These are phyloP conservation scores for Fistulinella staudtii DNA, from an alignment of 1,284 basidiomycete species.

Conservation along the genomic window DNA sequence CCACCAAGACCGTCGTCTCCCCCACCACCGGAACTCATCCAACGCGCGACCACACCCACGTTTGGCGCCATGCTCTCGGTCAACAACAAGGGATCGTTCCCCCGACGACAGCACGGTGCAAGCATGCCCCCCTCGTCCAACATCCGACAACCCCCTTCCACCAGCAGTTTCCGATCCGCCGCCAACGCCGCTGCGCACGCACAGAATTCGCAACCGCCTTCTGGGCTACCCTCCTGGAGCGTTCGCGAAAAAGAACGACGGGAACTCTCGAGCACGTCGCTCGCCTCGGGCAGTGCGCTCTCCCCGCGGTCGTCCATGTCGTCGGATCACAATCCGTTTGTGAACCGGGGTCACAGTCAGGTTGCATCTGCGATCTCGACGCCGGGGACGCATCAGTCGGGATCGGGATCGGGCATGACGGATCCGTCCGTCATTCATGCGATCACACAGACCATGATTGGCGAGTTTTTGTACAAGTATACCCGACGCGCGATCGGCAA, in stretches of 20 bases:
- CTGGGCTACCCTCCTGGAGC: slow-evolving; percentile 41
- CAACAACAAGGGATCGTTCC: slow-evolving; percentile 46
- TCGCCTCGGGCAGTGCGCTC: slow-evolving; percentile 59
- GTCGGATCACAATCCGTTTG: slow-evolving; percentile 58
- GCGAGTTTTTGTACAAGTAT: slow-evolving; percentile 98
- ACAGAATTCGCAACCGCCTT: slow-evolving; percentile 40
- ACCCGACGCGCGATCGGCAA: slow-evolving; percentile 89
- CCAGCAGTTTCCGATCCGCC: slow-evolving; percentile 75
- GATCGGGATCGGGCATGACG: slow-evolving; percentile 57
- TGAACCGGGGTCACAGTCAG: slow-evolving; percentile 36
- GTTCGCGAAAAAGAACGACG: slow-evolving; percentile 48
- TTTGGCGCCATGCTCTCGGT: slow-evolving; percentile 62
- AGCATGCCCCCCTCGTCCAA: slow-evolving; percentile 67
- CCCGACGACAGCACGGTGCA: slow-evolving; percentile 54
- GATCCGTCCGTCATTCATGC: slow-evolving; percentile 90
- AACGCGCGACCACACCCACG: slow-evolving; percentile 81
- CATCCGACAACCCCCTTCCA: slow-evolving; percentile 71
- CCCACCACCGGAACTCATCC: slow-evolving; percentile 82
- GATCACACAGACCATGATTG: slow-evolving; percentile 99
- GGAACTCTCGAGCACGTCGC: slow-evolving; percentile 59
- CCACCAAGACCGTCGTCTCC: slow-evolving; percentile 86
- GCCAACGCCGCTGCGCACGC: slow-evolving; percentile 52
- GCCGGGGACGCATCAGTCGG: slow-evolving; percentile 22
- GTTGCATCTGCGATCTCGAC: slow-evolving; percentile 37
- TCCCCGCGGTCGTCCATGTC: slow-evolving; percentile 77